These are phyloP conservation scores for Hura crepitans DNA, from an alignment of 441 rosid genomes.

Conservation along the genomic window DNA sequence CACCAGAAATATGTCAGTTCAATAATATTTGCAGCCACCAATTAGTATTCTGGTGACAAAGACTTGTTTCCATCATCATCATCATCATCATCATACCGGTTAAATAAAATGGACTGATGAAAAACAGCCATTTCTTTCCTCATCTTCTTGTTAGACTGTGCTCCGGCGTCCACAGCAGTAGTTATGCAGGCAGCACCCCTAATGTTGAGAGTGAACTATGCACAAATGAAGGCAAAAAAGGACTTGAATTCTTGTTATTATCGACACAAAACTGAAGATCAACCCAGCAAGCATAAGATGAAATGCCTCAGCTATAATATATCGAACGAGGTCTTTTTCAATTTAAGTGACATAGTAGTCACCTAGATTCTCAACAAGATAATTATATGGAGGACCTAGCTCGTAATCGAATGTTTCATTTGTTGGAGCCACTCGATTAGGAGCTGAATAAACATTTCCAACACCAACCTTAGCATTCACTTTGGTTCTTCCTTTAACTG, in stretches of 20 bases:
- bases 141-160: constrained; percentile 30
- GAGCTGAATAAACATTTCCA: constrained; percentile 43
- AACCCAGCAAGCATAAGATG: constrained; percentile 19
- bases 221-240: constrained; percentile 26
- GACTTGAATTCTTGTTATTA: constrained; percentile 28
- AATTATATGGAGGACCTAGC: constrained; percentile 58
- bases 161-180: constrained; percentile 21
- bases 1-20: constrained; percentile 16
- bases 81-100: constrained; percentile 10
- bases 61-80: constrained; percentile 18
- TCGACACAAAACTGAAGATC: constrained; percentile 25
- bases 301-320: constrained; percentile 27
- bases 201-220: constrained; percentile 22
- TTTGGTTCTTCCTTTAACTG: constrained; percentile 61
- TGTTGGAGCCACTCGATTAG: constrained; percentile 43
- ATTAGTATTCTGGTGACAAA: constrained; percentile 22
- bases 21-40: constrained; percentile 24
- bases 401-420: constrained; percentile 52
- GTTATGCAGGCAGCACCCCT: constrained; percentile 20
- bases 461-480: constrained; percentile 43
- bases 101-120: constrained; percentile 18
- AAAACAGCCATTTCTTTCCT: constrained; percentile 26
- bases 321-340: constrained; percentile 15
- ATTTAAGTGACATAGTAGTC: constrained; percentile 52
- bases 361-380: constrained; percentile 54